Percentiles rank a stretch among this genome's conserved stretches.
These are phyloP conservation scores for Mercurialis annua DNA, from an alignment of 345 rosid species.

Conservation along the genomic window DNA sequence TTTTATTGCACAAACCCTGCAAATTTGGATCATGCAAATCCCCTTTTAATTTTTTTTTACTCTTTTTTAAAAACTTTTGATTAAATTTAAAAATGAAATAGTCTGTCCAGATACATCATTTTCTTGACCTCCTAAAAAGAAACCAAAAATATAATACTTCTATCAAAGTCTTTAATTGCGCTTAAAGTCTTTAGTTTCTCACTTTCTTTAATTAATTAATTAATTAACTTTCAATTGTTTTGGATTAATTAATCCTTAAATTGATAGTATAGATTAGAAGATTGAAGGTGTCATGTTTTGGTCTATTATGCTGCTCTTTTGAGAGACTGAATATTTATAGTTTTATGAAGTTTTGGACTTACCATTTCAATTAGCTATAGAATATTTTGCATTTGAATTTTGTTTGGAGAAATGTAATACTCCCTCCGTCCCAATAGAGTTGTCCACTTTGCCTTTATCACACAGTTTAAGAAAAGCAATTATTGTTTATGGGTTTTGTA, in stretches of 20 bases:
- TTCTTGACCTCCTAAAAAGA: slow-evolving; percentile 22
- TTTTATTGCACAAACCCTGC: slow-evolving; percentile 27
- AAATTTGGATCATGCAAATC: slow-evolving; percentile 25
- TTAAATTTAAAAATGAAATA: slow-evolving; percentile 8
- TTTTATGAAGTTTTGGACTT: neutral
- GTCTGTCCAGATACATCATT: slow-evolving; percentile 19
- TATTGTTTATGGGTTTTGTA: too few species aligned
- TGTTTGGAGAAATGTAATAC: too few species aligned
- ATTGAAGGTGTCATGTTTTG: neutral
- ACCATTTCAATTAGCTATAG: too few species aligned
- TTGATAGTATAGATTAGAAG: neutral
- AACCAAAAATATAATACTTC: too few species aligned
- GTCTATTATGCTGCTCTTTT: too few species aligned
- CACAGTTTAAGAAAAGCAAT: too few species aligned
- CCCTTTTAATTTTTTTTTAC: neutral
- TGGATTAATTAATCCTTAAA: neutral
- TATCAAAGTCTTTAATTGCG: slow-evolving; percentile 13
- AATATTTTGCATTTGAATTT: too few species aligned
- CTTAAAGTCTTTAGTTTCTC: slow-evolving; percentile 5
- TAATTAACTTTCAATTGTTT: neutral
- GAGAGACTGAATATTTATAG: too few species aligned
- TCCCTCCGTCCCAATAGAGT: too few species aligned
- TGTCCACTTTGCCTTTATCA: too few species aligned
- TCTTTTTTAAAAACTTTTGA: neutral
- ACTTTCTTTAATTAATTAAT: neutral